phyloP scores from a whole-genome alignment of 768 basidiomycete genomes.

The Crucibulum laeve region DNA sequence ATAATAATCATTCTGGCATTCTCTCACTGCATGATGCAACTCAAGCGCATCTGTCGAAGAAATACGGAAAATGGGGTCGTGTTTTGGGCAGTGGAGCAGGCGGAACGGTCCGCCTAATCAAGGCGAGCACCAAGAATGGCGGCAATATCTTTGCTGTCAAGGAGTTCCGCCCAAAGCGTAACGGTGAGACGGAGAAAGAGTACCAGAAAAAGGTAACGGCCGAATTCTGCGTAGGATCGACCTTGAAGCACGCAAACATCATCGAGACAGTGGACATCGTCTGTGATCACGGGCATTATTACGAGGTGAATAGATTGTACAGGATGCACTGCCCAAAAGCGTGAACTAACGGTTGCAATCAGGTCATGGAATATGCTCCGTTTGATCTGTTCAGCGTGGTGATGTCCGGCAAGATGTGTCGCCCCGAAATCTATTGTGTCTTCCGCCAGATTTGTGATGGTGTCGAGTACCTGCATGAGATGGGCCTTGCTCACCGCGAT shows the following conservation, averaged over 20 bases:
- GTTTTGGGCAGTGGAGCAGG: conserved; percentile 95
- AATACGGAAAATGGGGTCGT: conserved; percentile 98
- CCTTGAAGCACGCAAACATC: conserved; percentile 91
- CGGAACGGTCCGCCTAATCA: conserved; percentile 97
- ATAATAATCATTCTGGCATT: conserved; percentile 30
- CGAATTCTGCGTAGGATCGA: conserved; percentile 96
- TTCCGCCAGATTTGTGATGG: conserved; percentile 98
- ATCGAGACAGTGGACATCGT: conserved; percentile 99
- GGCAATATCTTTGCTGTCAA: conserved; percentile 92
- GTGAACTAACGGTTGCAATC: too few species aligned
- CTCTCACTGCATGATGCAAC: conserved; percentile 73
- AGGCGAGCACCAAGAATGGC: conserved; percentile 76
- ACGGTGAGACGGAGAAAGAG: conserved; percentile 90
- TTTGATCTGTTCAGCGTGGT: conserved; percentile 98
- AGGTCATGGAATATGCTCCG: conserved; percentile 99
- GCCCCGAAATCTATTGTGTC: conserved; percentile 98
- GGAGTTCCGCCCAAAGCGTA: conserved; percentile 88
- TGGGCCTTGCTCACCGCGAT: conserved; percentile 97
- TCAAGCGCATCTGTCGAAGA: conserved; percentile 91
- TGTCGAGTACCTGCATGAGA: conserved; percentile 95
- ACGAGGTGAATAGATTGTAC: conserved; percentile 71
- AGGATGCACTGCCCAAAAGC: too few species aligned
- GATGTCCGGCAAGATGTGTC: conserved; percentile 98
- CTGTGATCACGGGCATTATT: conserved; percentile 95
- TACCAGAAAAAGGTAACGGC: conserved; percentile 99